Evolutionary conservation across 78 protist species (phyloP).

Genomic region (Anaeramoeba flamelloides): DNA sequence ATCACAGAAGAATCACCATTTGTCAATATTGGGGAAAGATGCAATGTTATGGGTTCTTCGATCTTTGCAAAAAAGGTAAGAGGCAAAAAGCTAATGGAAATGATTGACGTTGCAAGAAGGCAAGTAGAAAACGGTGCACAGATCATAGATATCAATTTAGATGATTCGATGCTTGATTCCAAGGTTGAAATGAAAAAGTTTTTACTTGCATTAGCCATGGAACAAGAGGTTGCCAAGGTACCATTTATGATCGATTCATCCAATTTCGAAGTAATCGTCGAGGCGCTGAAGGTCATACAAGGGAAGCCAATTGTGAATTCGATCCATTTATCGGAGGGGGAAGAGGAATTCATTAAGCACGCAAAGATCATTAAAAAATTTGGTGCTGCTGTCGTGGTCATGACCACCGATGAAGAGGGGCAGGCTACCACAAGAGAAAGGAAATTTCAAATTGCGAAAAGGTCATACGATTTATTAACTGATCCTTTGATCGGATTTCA

Average conservation of each 20-base stretch:
- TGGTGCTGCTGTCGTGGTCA: conserved; percentile 85
- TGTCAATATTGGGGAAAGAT: conserved; percentile 95
- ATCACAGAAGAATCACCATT: conserved; percentile 13
- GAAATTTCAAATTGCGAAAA: conserved; percentile 60
- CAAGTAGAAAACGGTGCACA: conserved; percentile 88
- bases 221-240: conserved; percentile 77
- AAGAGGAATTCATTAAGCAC: conserved; percentile 58
- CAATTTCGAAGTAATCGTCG: conserved; percentile 70
- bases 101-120: conserved; percentile 50
- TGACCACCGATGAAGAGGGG: conserved; percentile 52
- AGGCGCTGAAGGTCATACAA: conserved; percentile 74
- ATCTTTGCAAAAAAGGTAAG: conserved; percentile 60
- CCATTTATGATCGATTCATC: conserved; percentile 93
- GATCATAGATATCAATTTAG: conserved; percentile 88
- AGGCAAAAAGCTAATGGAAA: conserved; percentile 57
- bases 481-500: conserved; percentile 54
- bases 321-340: conserved; percentile 85
- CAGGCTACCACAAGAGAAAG: neutral
- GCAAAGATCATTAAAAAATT: conserved; percentile 55
- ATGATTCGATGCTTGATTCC: conserved; percentile 91
- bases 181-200: conserved; percentile 62
- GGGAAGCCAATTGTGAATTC: conserved; percentile 90
- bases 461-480: conserved; percentile 69
- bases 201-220: conserved; percentile 62
- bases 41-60: conserved; percentile 93